Evolutionary conservation across 768 basidiomycete genomes (phyloP), one percentile per base, ranked within the genome.

Genomic region (Kwoniella dendrophila): DNA sequence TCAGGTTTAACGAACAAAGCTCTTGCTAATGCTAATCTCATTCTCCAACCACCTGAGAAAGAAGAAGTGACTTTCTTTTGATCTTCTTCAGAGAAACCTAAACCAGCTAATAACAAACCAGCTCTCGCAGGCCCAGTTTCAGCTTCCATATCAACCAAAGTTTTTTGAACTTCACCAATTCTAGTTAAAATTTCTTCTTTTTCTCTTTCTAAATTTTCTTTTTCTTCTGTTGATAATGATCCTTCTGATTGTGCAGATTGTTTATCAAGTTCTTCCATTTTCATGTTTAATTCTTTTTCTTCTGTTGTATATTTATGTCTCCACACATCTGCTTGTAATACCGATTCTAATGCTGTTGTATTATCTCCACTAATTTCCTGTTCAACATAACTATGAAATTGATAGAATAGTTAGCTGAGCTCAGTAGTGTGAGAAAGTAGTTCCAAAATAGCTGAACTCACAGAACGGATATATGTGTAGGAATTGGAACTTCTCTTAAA

Each of bases 301-400:
- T 99, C 92, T 57, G 87, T 88, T 51, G 96, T 80, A 18, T 97
- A 83, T 67, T 91, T 89, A 72, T 95, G 93, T 76, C 95, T 84
- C 92, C 96, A 98, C 32, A 99, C 96, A 75, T 99, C 96, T n/a
- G 96, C 96, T 78, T 94, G 92, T n/a, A 99, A 83, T 22, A 99
- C 96, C 1, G 94, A 93, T 22, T 93, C 90, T 43, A 99, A 83
- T 2, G 96, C 96, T 1, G 82, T 82, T 0, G 93, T 98, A 67
- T 94, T 93, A 77, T 98, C 95, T 32, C 95, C 96, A 56, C 92
- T 77, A 68, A 97, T 89, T 90, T 99, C 96, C 82, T 99, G 96
- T 78, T 99, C 96, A 56, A 99, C 96, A 75, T 97, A 97, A 27
- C 74, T 76, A 61, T 11, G 30, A 26, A 7, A 16, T 32, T 8